Conservation (phyloP, 306 rosid genomes). For the Acacia acuminata region DNA sequence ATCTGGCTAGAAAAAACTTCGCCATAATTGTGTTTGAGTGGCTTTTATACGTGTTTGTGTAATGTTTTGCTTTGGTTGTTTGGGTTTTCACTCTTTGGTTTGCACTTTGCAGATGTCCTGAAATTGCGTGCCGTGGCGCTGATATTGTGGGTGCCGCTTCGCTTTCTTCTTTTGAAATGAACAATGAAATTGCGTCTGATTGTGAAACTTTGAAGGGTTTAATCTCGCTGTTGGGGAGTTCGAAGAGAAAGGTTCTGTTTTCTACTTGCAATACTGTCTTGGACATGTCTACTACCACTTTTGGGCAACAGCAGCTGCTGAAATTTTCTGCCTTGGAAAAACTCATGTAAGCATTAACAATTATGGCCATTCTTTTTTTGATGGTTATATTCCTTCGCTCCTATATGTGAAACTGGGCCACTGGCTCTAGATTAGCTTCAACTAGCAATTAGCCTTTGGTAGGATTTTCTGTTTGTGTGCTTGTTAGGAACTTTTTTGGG, state of each 20-base stretch:
- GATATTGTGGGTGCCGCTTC: constrained; percentile 60
- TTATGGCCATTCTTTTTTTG: not conserved
- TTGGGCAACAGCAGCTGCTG: constrained; percentile 52
- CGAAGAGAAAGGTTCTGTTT: constrained; percentile 36
- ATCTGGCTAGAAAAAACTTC: not conserved
- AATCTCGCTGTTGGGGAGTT: constrained; percentile 42
- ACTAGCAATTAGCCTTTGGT: not conserved
- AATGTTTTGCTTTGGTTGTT: not conserved
- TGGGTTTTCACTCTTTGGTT: not conserved
- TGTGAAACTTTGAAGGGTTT: constrained; percentile 48
- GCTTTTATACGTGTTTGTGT: not conserved
- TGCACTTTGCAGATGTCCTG: constrained; percentile 34
- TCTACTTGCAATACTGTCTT: constrained; percentile 77
- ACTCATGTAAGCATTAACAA: constrained; percentile 56
- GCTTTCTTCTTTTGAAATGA: constrained; percentile 57
- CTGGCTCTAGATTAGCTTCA: not conserved
- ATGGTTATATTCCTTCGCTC: not conserved
- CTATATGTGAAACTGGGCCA: not conserved
- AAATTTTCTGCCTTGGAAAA: constrained; percentile 46
- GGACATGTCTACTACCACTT: constrained; percentile 57
- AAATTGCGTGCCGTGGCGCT: constrained; percentile 38
- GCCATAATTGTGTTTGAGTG: not conserved
- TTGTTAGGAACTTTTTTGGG: not conserved
- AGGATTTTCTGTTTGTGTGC: not conserved
- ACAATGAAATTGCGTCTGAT: constrained; percentile 59